These are phyloP conservation scores for Kuraishia molischiana DNA, from an alignment of 805 yeast genomes.

Conservation along the genomic window DNA sequence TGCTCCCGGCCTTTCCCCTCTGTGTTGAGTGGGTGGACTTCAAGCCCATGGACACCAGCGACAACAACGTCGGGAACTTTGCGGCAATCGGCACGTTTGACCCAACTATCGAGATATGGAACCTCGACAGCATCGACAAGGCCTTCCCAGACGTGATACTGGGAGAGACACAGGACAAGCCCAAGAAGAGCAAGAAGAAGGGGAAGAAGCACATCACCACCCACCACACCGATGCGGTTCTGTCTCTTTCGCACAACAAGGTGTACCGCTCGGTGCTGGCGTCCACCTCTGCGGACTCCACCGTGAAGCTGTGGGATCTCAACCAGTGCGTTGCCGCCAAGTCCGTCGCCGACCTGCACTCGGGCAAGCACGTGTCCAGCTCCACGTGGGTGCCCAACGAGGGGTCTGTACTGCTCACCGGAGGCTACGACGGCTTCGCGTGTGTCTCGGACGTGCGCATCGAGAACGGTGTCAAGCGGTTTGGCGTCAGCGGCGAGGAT, in stretches of 20 bases:
- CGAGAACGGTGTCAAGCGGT: slow-evolving; percentile 54
- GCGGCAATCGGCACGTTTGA: slow-evolving; percentile 97
- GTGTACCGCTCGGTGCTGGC: slow-evolving; percentile 78
- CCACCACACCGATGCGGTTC: slow-evolving; percentile 90
- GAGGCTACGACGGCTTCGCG: slow-evolving; percentile 84
- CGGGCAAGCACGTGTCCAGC: slow-evolving; percentile 71
- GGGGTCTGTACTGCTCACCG: slow-evolving; percentile 68
- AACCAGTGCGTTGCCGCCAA: slow-evolving; percentile 65
- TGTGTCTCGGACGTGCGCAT: slow-evolving; percentile 83
- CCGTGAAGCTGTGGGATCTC: slow-evolving; percentile 94
- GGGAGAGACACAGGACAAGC: slow-evolving; percentile 59
- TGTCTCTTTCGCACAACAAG: slow-evolving; percentile 76
- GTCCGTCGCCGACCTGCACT: slow-evolving; percentile 63
- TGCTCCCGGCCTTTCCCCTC: slow-evolving; percentile 95
- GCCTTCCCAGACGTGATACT: slow-evolving; percentile 91
- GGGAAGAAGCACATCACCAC: slow-evolving; percentile 46
- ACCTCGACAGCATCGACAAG: slow-evolving; percentile 83
- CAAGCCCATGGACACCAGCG: slow-evolving; percentile 42
- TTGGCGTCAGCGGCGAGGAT: slow-evolving; percentile 58
- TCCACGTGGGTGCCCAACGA: slow-evolving; percentile 81
- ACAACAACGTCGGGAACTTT: slow-evolving; percentile 62
- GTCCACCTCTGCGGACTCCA: slow-evolving; percentile 90
- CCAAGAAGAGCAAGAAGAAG: slow-evolving; percentile 41
- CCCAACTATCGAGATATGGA: slow-evolving; percentile 96
- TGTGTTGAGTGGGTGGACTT: slow-evolving; percentile 93